phyloP scores from a whole-genome alignment of 495 filamentous ascomycete species.

The Paragyromitra xinjiangensis region DNA sequence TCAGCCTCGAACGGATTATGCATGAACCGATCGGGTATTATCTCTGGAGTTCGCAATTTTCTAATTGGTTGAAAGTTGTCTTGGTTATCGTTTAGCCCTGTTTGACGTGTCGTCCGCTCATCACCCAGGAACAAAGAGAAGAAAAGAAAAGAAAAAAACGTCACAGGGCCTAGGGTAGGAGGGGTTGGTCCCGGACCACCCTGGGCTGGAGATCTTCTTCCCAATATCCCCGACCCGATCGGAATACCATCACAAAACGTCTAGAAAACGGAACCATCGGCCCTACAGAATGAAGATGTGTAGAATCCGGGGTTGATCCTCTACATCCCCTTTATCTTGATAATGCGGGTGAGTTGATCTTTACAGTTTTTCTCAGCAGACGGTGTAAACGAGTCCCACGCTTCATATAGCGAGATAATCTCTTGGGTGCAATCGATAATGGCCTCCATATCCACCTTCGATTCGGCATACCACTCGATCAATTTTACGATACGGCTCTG shows the following conservation, averaged over 20 bases:
- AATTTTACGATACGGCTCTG: constrained; percentile 76
- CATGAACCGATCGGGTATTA: constrained; percentile 52
- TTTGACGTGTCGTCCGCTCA: constrained; percentile 52
- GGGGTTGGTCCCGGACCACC: constrained; percentile 39
- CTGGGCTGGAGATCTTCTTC: constrained; percentile 45
- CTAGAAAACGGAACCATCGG: constrained; percentile 47
- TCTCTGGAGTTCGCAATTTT: constrained; percentile 24
- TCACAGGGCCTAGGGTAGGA: constrained; percentile 47
- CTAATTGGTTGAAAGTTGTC: constrained; percentile 38
- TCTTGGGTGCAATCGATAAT: constrained; percentile 95
- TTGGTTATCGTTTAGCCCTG: constrained; percentile 54
- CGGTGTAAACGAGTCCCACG: constrained; percentile 77
- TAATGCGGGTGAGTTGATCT: constrained; percentile 80
- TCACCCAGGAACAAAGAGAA: constrained; percentile 54
- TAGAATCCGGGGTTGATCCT: constrained; percentile 39
- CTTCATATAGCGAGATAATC: constrained; percentile 92
- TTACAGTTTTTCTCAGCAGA: constrained; percentile 78
- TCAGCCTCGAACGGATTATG: constrained; percentile 55
- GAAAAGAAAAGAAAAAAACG: constrained; percentile 43
- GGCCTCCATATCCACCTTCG: constrained; percentile 87
- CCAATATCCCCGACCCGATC: constrained; percentile 44
- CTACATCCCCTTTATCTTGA: constrained; percentile 78
- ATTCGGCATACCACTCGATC: constrained; percentile 87
- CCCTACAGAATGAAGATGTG: constrained; percentile 34
- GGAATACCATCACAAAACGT: constrained; percentile 47